phyloP scores from a whole-genome alignment of 2,329 filamentous ascomycete species.

The Dichotomopilus funicola region DNA sequence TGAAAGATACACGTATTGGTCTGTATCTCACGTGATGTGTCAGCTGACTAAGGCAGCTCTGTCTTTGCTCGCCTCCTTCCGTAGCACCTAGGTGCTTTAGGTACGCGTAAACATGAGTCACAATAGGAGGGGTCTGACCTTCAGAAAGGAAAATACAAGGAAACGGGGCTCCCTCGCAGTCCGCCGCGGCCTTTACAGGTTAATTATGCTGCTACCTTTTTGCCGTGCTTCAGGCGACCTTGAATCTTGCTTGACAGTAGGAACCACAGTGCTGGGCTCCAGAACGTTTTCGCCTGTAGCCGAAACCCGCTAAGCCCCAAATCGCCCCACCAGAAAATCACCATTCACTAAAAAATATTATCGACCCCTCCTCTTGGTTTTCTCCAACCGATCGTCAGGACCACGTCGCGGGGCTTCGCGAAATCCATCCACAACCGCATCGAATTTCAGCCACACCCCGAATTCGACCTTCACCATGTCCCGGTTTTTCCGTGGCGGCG shows the following conservation, averaged over 20 bases:
- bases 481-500: slow-evolving; percentile 90
- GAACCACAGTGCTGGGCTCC: too few species aligned
- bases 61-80: too few species aligned
- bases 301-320: slow-evolving; percentile 21
- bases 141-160: too few species aligned
- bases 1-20: not conserved
- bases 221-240: too few species aligned
- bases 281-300: too few species aligned
- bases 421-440: slow-evolving; percentile 1
- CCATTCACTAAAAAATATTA: slow-evolving; percentile 25
- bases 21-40: slow-evolving; percentile 4
- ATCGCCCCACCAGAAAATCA: slow-evolving; percentile 27
- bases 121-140: too few species aligned
- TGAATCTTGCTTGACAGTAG: too few species aligned
- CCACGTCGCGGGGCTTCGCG: slow-evolving; percentile 11
- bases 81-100: too few species aligned
- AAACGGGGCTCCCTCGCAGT: too few species aligned
- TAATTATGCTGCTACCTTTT: too few species aligned
- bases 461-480: slow-evolving; percentile 54
- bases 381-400: slow-evolving; percentile 15
- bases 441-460: not conserved
- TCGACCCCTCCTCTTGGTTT: slow-evolving; percentile 24
- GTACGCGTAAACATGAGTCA: too few species aligned
- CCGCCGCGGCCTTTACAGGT: too few species aligned
- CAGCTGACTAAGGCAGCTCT: slow-evolving; percentile 5